Evolutionary conservation across 176 grass and related monocot species (phyloP).

Genomic region (Bothriochloa decipiens): DNA sequence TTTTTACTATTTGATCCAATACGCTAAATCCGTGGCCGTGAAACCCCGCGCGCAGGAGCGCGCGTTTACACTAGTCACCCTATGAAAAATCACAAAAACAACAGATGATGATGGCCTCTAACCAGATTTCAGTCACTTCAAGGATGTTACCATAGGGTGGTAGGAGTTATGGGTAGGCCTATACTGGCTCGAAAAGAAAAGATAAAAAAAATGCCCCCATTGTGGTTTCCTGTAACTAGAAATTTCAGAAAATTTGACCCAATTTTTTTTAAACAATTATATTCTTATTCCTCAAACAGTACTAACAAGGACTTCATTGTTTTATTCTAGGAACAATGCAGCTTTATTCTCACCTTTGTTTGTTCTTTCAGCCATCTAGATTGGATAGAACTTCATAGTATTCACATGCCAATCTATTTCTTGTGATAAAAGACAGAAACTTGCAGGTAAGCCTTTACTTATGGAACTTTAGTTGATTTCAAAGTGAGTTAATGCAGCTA

Average conservation of each 20-base stretch:
- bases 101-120: background rate
- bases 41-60: no score
- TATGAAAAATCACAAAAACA: background rate
- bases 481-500: background rate
- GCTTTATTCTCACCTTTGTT: background rate
- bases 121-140: background rate
- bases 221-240: background rate
- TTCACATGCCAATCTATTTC: slow-evolving; percentile 17
- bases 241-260: background rate
- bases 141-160: background rate
- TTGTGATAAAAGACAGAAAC: background rate
- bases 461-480: background rate
- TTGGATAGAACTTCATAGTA: slow-evolving; percentile 7
- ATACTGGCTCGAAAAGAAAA: background rate
- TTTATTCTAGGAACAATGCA: background rate
- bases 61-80: no score
- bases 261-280: background rate
- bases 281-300: background rate
- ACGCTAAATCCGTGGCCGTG: no score
- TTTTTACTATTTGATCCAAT: no score
- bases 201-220: background rate
- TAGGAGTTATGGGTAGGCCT: background rate
- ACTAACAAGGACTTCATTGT: background rate
- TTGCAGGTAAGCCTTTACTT: slow-evolving; percentile 1
- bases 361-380: background rate